Percentiles rank a stretch among this genome's conserved stretches.
Conservation (phyloP, 495 filamentous ascomycete species). For the Letharia columbiana region DNA sequence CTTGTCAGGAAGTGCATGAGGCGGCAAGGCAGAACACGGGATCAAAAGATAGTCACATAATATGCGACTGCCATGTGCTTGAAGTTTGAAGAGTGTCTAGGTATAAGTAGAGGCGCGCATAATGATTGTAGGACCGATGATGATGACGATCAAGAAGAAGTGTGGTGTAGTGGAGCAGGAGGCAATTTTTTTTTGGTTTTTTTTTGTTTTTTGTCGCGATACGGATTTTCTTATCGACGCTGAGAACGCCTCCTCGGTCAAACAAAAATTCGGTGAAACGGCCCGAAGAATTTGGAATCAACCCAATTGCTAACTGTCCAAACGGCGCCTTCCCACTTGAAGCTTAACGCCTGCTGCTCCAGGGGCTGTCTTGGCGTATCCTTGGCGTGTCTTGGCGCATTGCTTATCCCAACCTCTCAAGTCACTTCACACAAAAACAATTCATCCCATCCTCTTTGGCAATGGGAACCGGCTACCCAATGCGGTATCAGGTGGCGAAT, state of each 20-base stretch:
- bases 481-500: not conserved
- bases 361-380: not conserved
- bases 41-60: not conserved
- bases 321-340: not conserved
- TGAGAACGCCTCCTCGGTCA: no score
- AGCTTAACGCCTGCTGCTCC: not conserved
- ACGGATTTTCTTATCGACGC: not conserved
- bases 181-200: not conserved
- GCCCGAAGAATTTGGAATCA: not conserved
- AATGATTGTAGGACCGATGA: not conserved
- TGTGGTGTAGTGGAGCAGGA: constrained; percentile 1
- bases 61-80: constrained; percentile 1
- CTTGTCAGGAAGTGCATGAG: not conserved
- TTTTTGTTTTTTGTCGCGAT: no score
- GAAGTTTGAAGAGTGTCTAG: no score
- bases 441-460: not conserved
- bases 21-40: not conserved
- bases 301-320: not conserved
- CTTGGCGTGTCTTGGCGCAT: not conserved
- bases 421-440: not conserved
- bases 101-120: not conserved
- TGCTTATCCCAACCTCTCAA: not conserved
- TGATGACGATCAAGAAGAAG: not conserved
- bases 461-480: not conserved
- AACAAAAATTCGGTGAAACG: not conserved